phyloP scores from a whole-genome alignment of 768 basidiomycete genomes.

The Boletus patriciae region DNA sequence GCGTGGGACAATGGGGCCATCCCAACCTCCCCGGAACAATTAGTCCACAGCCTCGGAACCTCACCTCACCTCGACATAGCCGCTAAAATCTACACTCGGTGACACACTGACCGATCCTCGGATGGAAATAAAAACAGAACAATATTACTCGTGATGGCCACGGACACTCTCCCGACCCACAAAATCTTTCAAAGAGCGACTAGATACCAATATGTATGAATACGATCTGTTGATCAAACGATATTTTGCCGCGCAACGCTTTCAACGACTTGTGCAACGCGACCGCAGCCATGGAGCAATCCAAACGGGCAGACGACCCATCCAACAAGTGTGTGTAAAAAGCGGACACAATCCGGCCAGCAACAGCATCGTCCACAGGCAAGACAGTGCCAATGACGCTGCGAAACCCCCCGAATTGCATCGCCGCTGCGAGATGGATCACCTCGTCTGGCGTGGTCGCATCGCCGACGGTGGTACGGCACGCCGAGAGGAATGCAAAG shows the following conservation, averaged over 20 bases:
- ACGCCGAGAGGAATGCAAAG: slow-evolving; percentile 26
- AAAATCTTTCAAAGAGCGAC: not conserved
- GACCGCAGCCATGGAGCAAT: not conserved
- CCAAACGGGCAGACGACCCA: not conserved
- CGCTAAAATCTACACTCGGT: too few species aligned
- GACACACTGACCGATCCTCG: too few species aligned
- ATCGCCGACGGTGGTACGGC: slow-evolving; percentile 25
- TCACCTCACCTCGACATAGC: too few species aligned
- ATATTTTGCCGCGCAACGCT: slow-evolving; percentile 3
- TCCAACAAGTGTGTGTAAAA: slow-evolving; percentile 13
- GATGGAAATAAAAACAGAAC: too few species aligned
- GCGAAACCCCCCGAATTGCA: slow-evolving; percentile 22
- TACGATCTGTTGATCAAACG: slow-evolving; percentile 7
- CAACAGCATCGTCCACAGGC: slow-evolving; percentile 17
- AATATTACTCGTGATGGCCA: too few species aligned
- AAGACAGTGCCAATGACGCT: slow-evolving; percentile 31
- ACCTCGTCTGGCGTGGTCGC: slow-evolving; percentile 20
- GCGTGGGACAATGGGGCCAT: too few species aligned
- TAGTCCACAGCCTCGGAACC: too few species aligned
- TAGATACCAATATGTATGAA: slow-evolving; percentile 1
- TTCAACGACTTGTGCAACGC: slow-evolving; percentile 1
- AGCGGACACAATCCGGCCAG: not conserved
- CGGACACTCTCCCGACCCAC: too few species aligned
- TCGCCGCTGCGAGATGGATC: slow-evolving; percentile 6
- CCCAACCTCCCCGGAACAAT: too few species aligned